Evolutionary conservation across 257 asterid genomes (phyloP), one percentile per base, ranked within the genome.

Genomic region (Primulina eburnea): DNA sequence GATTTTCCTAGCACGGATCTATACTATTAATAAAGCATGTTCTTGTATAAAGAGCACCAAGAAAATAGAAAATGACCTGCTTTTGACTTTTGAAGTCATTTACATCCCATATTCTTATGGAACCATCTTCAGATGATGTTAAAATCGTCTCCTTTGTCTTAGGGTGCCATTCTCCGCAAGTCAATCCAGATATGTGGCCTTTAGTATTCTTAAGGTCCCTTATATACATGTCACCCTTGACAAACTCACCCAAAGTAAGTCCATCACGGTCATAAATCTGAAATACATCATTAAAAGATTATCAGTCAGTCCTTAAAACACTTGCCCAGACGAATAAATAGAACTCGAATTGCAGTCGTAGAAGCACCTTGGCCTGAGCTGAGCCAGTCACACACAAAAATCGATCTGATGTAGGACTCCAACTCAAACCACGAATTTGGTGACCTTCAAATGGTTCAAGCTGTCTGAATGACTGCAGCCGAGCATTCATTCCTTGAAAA

Each of bases 191-290:
- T 75, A 93, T 90, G 84, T 93, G 99, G 66, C 99, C 99, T 82
- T 93, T 93, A 12, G 97, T 93, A 68, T 89, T 86, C 89, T 93
- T 90, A 67, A 93, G 96, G 81, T 93, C 97, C 76, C 96, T 86
- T 60, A 93, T 93, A 80, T 93, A 93, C 99, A 93, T 93, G 77
- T 90, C 97, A 68, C 99, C 99, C 79, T 90, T 93, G 72, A 89
- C 84, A 82, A 89, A 90, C 81, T 90, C 99, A 32, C 92, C 99
- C 62, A 90, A 79, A 26, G 97, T 87, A 75, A 93, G 92, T 63
- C 99, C 99, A 80, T 93, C 99, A 24, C 96, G 96, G 80, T 93
- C 99, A 78, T 83, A 93, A 60, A 93, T 93, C 97, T 93, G 87
- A 76, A 70, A 60, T 63, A 67, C 47, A 71, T 65, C 55, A 85